These are phyloP conservation scores for Stromatinia cepivora DNA, from an alignment of 2,329 filamentous ascomycete species.

Conservation along the genomic window DNA sequence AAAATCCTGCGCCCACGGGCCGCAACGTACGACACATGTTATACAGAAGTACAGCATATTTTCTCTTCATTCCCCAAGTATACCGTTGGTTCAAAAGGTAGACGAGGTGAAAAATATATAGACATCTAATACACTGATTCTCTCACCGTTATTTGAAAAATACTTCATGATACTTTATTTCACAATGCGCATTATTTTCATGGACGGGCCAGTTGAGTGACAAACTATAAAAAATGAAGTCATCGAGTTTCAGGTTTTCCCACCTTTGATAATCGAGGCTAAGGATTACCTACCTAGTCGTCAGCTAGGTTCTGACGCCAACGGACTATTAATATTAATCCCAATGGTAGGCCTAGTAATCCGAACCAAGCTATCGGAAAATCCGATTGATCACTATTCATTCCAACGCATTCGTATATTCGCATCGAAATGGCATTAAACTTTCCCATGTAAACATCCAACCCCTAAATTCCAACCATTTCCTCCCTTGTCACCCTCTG, in stretches of 20 bases:
- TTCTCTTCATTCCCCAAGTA: background rate
- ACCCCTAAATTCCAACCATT: background rate
- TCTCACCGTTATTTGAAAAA: background rate
- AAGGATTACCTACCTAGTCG: background rate
- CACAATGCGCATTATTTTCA: background rate
- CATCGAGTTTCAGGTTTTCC: slow-evolving; percentile 2
- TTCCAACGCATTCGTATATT: background rate
- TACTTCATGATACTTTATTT: background rate
- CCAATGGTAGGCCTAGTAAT: no score
- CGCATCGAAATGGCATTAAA: background rate
- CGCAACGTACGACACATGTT: background rate
- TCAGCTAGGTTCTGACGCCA: no score
- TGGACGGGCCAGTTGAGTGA: background rate
- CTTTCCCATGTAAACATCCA: background rate
- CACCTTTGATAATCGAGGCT: background rate
- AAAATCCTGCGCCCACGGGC: background rate
- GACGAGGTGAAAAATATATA: background rate
- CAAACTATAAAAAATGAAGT: background rate
- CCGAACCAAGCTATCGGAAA: slow-evolving; percentile 11
- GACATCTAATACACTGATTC: background rate
- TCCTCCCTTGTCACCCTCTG: no score
- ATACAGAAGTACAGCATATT: background rate
- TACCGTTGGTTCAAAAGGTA: no score
- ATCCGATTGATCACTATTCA: background rate
- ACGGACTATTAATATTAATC: no score